phyloP scores from a whole-genome alignment of 2,329 filamentous ascomycete species.

The Verticillium zaregamsianum region DNA sequence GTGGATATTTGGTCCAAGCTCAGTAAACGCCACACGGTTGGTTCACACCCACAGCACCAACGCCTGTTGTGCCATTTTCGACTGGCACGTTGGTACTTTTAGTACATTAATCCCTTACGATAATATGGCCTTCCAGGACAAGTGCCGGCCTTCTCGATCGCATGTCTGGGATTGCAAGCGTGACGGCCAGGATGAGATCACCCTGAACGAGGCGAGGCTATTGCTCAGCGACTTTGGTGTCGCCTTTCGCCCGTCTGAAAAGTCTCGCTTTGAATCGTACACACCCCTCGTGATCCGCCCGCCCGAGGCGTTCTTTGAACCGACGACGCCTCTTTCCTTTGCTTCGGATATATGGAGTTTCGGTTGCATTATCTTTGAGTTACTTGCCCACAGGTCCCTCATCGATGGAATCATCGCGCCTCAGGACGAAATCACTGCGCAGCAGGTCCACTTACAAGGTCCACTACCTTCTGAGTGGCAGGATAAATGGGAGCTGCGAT shows the following conservation, averaged over 20 bases:
- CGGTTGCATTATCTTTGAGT: conserved; percentile 94
- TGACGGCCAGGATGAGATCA: too few species aligned
- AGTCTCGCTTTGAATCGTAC: conserved; percentile 18
- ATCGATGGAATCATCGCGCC: conserved; percentile 13
- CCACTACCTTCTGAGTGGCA: conserved; percentile 16
- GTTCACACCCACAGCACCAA: too few species aligned
- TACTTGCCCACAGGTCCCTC: conserved; percentile 65
- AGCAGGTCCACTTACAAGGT: conserved; percentile 16
- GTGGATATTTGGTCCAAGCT: too few species aligned
- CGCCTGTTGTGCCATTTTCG: too few species aligned
- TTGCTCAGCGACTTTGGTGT: conserved; percentile 29
- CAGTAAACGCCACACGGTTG: too few species aligned
- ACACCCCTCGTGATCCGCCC: conserved; percentile 24
- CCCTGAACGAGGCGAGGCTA: conserved; percentile 15
- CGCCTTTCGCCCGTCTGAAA: conserved; percentile 22
- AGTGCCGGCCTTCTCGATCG: too few species aligned
- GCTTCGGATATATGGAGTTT: conserved; percentile 85
- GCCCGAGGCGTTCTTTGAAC: conserved; percentile 30
- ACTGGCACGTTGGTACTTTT: too few species aligned
- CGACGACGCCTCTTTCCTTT: conserved; percentile 22
- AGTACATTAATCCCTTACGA: too few species aligned
- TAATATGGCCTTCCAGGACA: too few species aligned
- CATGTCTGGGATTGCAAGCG: too few species aligned
- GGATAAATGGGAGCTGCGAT: conserved; percentile 14
- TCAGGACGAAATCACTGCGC: conserved; percentile 12